Evolutionary conservation across 108 stramenopile genomes (phyloP).

Genomic region (Discostella pseudostelligera): DNA sequence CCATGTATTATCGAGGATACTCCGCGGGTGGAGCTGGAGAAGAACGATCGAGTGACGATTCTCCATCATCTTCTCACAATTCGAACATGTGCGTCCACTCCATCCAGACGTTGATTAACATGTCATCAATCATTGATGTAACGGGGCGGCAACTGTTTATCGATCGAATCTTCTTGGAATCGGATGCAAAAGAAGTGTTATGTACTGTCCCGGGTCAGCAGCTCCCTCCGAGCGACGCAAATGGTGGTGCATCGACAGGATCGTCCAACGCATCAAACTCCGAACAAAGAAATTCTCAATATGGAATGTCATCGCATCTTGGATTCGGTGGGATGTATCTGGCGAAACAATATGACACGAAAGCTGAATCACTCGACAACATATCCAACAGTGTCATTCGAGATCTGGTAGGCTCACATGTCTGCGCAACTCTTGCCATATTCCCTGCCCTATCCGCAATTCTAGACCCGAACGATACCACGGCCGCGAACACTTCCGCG

Average conservation of each 20-base stretch:
- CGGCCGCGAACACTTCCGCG: constrained; percentile 27
- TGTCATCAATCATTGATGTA: constrained; percentile 70
- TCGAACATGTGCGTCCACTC: constrained; percentile 57
- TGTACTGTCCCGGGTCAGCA: constrained; percentile 42
- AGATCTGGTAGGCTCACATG: constrained; percentile 25
- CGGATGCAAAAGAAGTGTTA: constrained; percentile 39
- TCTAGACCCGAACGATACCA: constrained; percentile 42
- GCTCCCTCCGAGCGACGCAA: constrained; percentile 25
- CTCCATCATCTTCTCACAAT: constrained; percentile 38
- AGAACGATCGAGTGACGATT: constrained; percentile 42
- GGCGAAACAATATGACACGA: constrained; percentile 69
- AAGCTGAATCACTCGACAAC: constrained; percentile 40
- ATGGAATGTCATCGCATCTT: constrained; percentile 50
- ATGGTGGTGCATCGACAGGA: constrained; percentile 24
- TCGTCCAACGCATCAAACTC: neutral
- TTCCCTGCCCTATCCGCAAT: constrained; percentile 38
- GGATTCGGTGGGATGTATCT: constrained; percentile 74
- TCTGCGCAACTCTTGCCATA: constrained; percentile 31
- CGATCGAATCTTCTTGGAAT: constrained; percentile 69
- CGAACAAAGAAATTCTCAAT: constrained; percentile 29
- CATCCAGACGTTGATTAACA: constrained; percentile 60
- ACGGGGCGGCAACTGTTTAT: constrained; percentile 69
- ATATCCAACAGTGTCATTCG: constrained; percentile 32
- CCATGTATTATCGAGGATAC: constrained; percentile 63
- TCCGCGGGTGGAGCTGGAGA: constrained; percentile 13